Percentiles rank a stretch among this genome's conserved stretches.
Evolutionary conservation across 108 stramenopile genomes (phyloP).

Genomic region (Conticribra weissflogii): DNA sequence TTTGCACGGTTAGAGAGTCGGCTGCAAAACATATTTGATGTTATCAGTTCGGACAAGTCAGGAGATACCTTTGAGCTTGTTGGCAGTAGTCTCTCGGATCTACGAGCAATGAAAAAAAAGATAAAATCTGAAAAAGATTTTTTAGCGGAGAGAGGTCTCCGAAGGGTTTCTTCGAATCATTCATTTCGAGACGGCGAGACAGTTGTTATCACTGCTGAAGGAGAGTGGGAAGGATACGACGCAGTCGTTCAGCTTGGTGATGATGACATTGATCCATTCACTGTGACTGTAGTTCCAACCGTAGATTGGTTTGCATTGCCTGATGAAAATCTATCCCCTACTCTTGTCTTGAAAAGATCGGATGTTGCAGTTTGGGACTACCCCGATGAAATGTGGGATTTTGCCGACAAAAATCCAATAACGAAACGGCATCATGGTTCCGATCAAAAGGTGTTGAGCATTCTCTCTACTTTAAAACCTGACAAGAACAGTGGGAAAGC

Average conservation of each 20-base stretch:
- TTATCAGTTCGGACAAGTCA: constrained; percentile 29
- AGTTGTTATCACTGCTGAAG: constrained; percentile 65
- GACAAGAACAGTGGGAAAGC: constrained; percentile 11
- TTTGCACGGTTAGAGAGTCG: constrained; percentile 54
- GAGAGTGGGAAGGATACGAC: constrained; percentile 63
- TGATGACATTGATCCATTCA: constrained; percentile 15
- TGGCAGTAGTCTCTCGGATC: constrained; percentile 63
- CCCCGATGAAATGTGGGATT: constrained; percentile 23
- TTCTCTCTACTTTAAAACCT: constrained; percentile 52
- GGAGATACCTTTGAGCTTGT: constrained; percentile 54
- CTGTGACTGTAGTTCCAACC: constrained; percentile 58
- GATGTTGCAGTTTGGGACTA: constrained; percentile 80
- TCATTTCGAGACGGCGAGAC: constrained; percentile 58
- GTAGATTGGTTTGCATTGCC: constrained; percentile 31
- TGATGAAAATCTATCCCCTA: constrained; percentile 7
- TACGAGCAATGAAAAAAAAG: constrained; percentile 54
- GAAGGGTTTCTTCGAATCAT: constrained; percentile 45
- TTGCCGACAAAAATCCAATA: background rate
- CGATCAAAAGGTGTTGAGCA: constrained; percentile 31
- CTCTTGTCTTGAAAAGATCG: constrained; percentile 52
- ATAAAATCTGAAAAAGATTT: constrained; percentile 57
- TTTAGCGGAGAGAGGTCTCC: constrained; percentile 65
- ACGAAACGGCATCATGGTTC: constrained; percentile 43
- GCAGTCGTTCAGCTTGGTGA: constrained; percentile 31
- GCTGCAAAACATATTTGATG: constrained; percentile 52